Conservation (phyloP, 306 rosid species). For the Geum urbanum region DNA sequence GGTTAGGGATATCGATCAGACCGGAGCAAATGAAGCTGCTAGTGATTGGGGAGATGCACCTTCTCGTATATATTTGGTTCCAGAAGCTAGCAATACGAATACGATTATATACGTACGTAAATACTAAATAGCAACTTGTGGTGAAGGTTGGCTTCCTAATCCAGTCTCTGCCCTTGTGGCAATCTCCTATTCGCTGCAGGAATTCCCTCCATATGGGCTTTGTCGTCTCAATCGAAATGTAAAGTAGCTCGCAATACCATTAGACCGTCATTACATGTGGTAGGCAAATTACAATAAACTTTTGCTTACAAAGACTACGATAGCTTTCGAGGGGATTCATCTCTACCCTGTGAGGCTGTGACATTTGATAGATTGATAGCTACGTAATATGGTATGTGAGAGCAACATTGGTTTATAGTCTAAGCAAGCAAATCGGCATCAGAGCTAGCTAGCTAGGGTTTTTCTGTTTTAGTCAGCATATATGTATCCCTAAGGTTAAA, state of each 20-base stretch:
- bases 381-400: not conserved
- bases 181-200: conserved; percentile 1
- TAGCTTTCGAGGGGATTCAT: conserved; percentile 19
- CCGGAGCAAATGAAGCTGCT: no score
- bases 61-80: no score
- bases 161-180: conserved; percentile 15
- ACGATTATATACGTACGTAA: no score
- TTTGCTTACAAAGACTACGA: not conserved
- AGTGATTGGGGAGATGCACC: no score
- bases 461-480: no score
- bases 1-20: no score
- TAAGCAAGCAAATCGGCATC: conserved; percentile 1
- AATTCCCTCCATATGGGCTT: not conserved
- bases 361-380: not conserved
- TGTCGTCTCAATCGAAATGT: not conserved
- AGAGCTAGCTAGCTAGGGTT: no score
- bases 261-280: not conserved
- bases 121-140: conserved; percentile 20
- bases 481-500: no score
- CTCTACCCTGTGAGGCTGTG: conserved; percentile 3
- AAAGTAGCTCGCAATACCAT: no score
- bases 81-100: no score
- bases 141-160: conserved; percentile 25
- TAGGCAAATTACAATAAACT: not conserved
- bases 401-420: not conserved